phyloP scores from a whole-genome alignment of 2,329 filamentous ascomycete species.

The Fusarium marasasianum region DNA sequence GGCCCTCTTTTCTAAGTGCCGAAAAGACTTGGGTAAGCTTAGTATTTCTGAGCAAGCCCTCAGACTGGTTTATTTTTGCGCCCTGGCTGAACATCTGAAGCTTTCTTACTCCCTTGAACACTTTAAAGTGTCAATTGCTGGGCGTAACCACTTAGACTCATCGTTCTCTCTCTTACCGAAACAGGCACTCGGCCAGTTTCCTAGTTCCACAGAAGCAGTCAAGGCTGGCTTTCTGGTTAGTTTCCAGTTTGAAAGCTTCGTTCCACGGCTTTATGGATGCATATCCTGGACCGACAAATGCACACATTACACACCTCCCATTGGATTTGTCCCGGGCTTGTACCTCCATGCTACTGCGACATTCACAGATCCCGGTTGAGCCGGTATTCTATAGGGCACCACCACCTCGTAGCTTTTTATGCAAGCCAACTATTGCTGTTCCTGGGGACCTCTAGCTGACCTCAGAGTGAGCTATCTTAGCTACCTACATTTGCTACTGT shows the following conservation, averaged over 20 bases:
- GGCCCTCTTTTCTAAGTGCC: background rate
- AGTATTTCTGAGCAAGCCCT: background rate
- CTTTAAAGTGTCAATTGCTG: conserved; percentile 1
- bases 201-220: conserved; percentile 16
- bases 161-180: background rate
- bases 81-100: background rate
- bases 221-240: conserved; percentile 2
- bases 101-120: background rate
- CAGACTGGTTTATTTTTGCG: background rate
- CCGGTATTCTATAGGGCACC: conserved; percentile 17
- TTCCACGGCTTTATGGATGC: background rate
- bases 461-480: conserved; percentile 6
- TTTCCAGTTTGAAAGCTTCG: conserved; percentile 8
- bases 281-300: background rate
- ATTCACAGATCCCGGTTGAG: conserved; percentile 14
- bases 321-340: conserved; percentile 5
- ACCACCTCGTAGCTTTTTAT: conserved; percentile 23
- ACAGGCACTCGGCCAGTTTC: background rate
- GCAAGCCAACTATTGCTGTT: conserved; percentile 31
- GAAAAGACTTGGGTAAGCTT: background rate
- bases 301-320: background rate
- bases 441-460: conserved; percentile 19
- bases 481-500: conserved; percentile 15
- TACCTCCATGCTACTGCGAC: conserved; percentile 10
- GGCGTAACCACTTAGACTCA: background rate